Percentiles rank a stretch among this genome's conserved stretches.
Evolutionary conservation across 2,329 filamentous ascomycete species (phyloP).

Genomic region (Penicillium frequentans): DNA sequence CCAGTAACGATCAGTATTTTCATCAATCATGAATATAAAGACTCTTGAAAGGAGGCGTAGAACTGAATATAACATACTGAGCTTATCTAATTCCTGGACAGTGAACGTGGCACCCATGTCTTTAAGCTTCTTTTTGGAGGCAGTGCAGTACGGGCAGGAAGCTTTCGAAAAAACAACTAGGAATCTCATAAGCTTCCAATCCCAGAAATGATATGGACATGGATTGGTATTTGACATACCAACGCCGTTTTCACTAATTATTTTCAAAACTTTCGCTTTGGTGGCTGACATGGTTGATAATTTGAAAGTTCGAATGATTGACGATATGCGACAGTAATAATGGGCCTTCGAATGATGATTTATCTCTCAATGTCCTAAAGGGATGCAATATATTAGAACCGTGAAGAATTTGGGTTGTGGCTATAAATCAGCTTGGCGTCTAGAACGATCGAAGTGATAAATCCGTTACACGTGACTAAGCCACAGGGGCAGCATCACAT

Average conservation of each 20-base stretch:
- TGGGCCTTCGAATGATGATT: neutral
- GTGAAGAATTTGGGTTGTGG: too few relatives aligned
- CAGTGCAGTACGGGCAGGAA: constrained; percentile 6
- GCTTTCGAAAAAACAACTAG: constrained; percentile 8
- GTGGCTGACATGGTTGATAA: neutral
- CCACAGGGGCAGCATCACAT: too few relatives aligned
- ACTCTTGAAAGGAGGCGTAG: neutral
- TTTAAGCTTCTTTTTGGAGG: constrained; percentile 1
- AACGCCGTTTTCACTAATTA: neutral
- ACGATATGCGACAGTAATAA: neutral
- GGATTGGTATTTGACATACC: neutral
- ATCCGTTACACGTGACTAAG: too few relatives aligned
- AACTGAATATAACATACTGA: neutral
- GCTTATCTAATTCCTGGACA: constrained; percentile 2
- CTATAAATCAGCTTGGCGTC: too few relatives aligned
- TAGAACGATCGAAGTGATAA: too few relatives aligned
- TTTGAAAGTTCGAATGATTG: neutral
- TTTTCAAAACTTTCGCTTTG: neutral
- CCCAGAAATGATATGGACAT: neutral
- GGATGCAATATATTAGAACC: too few relatives aligned
- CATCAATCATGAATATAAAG: neutral
- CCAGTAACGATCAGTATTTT: neutral
- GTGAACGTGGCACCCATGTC: constrained; percentile 1
- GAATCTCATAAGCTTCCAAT: neutral
- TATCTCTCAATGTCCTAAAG: neutral